A percentile compares a stretch with the other conserved stretches of the same genome.
Conservation (phyloP, 345 rosid genomes). For the Pistacia vera region DNA sequence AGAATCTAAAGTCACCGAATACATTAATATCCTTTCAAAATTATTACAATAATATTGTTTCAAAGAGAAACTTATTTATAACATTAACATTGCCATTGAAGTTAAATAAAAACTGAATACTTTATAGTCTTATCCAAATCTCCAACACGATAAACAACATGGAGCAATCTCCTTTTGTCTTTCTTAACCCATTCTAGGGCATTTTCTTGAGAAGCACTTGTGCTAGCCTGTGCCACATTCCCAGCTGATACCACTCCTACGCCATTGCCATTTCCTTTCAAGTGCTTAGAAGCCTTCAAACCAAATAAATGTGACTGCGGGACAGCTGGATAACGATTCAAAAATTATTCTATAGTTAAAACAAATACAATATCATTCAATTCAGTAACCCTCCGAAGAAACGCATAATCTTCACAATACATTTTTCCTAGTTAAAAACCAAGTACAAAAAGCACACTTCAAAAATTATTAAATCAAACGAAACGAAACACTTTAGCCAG, state of each 20-base stretch:
- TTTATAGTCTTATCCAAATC: constrained; percentile 93
- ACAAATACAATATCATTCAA: neutral
- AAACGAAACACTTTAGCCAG: neutral
- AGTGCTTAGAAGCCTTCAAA: constrained; percentile 44
- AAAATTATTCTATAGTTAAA: constrained; percentile 14
- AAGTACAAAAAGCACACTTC: neutral
- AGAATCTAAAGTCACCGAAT: constrained; percentile 58
- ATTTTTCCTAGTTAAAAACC: neutral
- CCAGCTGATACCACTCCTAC: constrained; percentile 53
- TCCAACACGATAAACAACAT: constrained; percentile 98
- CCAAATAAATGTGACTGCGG: constrained; percentile 53
- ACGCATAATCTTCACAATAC: neutral
- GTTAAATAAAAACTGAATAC: constrained; percentile 35
- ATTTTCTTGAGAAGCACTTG: constrained; percentile 61
- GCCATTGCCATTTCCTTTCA: constrained; percentile 47
- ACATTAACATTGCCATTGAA: neutral
- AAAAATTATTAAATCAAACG: neutral
- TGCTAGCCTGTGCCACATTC: constrained; percentile 64
- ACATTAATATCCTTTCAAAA: neutral
- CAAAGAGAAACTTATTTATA: neutral
- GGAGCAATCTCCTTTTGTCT: constrained; percentile 91
- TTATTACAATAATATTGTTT: neutral
- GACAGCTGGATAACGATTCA: constrained; percentile 47
- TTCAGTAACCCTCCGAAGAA: neutral
- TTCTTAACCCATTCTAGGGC: constrained; percentile 59